A percentile compares a stretch with the other conserved stretches of the same genome.
These are phyloP conservation scores for Leptographium lundbergii DNA, from an alignment of 2,329 filamentous ascomycete species.

Conservation along the genomic window DNA sequence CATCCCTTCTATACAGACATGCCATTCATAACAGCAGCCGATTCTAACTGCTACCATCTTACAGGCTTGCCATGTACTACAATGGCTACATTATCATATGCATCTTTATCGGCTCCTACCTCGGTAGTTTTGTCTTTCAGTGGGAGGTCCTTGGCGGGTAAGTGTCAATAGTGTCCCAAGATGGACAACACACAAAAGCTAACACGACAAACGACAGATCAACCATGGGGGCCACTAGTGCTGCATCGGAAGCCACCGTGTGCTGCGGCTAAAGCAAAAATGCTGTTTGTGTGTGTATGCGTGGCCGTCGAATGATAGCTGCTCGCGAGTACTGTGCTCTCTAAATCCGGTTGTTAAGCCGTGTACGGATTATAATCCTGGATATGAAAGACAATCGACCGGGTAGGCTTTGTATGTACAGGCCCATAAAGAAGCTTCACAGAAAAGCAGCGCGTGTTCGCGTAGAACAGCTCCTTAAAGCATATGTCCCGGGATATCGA, in stretches of 20 bases:
- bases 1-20: not conserved
- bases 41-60: not conserved
- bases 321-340: not conserved
- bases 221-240: constrained; percentile 10
- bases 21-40: no score
- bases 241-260: constrained; percentile 15
- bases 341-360: no score
- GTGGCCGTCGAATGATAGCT: not conserved
- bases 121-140: constrained; percentile 61
- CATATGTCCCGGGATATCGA: not conserved
- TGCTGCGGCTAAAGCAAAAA: constrained; percentile 14
- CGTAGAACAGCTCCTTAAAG: no score
- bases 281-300: not conserved
- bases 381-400: no score
- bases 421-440: no score
- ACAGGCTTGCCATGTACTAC: constrained; percentile 42
- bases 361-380: no score
- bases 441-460: no score
- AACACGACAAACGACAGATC: not conserved
- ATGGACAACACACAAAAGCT: not conserved
- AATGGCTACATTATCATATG: constrained; percentile 69
- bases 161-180: not conserved
- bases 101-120: constrained; percentile 63
- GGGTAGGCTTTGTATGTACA: no score
- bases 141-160: constrained; percentile 43